Evolutionary conservation across 129 eudicot species (phyloP), one percentile per base, ranked within the genome.

Genomic region (Rutidosis leptorrhynchoides): DNA sequence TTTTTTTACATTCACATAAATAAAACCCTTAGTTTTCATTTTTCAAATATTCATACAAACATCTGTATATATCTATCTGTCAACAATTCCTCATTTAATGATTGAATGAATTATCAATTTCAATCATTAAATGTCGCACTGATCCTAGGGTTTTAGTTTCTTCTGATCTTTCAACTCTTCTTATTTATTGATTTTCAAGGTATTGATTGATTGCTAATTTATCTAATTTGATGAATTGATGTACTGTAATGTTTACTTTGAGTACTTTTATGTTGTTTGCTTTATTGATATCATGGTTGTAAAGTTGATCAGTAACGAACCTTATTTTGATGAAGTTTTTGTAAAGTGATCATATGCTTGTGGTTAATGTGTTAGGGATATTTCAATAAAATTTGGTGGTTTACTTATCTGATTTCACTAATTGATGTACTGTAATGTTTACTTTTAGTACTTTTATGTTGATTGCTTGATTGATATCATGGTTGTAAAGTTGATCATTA

Each of bases 81-180:
- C 23, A 51, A 20, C 33, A 65, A 20, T 19, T 55, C 52, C 57
- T 55, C 51, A 24, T 68, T 75, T 69, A 37, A 68, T 40, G 40
- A 17, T 30, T 48, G 52, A 16, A 68, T 14, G n/a, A 11, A 40
- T n/a, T n/a, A n/a, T n/a, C n/a, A n/a, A n/a, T n/a, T n/a, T n/a
- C n/a, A n/a, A n/a, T n/a, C n/a, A n/a, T 49, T 75, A 54, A 75
- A 75, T 67, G 64, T 32, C 59, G 58, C 61, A 67, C 14, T 19
- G 74, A 75, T 75, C 79, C 46, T 40, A 40, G 46, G 46, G 46
- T 58, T n/a, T 16, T 51, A 51, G 24, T 51, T 1, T 51, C 56
- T 8, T 51, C 56, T 21, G 48, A 67, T 54, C 46, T 54, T 59
- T 67, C 56, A 68, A 46, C 5, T 40, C 14, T 74, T 60, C 1